Conservation (phyloP, 345 rosid species). For the Arabidopsis suecica region DNA sequence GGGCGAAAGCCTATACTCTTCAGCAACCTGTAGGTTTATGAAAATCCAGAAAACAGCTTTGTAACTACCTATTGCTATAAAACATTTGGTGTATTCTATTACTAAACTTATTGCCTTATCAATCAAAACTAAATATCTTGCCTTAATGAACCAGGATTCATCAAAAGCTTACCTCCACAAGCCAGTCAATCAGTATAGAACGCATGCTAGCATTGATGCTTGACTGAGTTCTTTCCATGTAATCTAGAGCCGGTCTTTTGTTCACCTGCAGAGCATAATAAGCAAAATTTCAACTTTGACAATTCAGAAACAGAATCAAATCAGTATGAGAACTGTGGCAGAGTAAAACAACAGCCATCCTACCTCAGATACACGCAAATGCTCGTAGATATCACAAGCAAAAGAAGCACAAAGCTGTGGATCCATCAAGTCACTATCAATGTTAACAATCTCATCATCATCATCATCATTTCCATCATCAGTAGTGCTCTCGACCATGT, state of each 20-base stretch:
- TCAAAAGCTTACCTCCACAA: constrained; percentile 54
- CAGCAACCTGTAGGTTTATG: constrained; percentile 71
- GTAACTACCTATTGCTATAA: constrained; percentile 7
- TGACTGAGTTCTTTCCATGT: constrained; percentile 54
- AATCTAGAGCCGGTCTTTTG: constrained; percentile 52
- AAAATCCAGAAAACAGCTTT: constrained; percentile 8
- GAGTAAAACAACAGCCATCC: neutral
- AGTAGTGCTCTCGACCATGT: constrained; percentile 62
- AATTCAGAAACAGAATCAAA: constrained; percentile 23
- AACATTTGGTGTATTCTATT: neutral
- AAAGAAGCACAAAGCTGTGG: constrained; percentile 50
- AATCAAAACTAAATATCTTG: neutral
- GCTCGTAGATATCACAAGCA: constrained; percentile 52
- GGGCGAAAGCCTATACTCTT: constrained; percentile 92
- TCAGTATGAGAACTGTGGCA: neutral
- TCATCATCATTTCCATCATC: constrained; percentile 27
- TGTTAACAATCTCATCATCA: constrained; percentile 32
- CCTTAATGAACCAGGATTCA: constrained; percentile 5
- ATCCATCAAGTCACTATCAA: constrained; percentile 43
- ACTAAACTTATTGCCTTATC: neutral
- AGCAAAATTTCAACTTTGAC: neutral
- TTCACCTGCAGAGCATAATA: constrained; percentile 34
- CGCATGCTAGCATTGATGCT: constrained; percentile 55
- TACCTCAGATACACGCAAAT: constrained; percentile 53
- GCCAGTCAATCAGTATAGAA: constrained; percentile 58